These are phyloP conservation scores for Bryum argenteum DNA, from an alignment of 225 moss, liverwort and hornwort species.

Conservation along the genomic window DNA sequence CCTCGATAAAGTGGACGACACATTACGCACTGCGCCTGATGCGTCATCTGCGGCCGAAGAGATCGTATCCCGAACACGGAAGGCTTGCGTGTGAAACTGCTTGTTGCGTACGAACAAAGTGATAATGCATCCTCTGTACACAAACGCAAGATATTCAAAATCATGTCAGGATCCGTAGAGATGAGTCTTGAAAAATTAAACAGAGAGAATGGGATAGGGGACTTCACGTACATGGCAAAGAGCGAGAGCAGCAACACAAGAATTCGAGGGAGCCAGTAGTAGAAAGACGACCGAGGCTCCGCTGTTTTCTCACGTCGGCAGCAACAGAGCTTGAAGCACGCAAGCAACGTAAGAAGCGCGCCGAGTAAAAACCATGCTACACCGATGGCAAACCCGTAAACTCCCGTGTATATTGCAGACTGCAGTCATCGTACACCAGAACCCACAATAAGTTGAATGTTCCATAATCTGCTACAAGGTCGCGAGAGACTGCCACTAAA, in stretches of 20 bases:
- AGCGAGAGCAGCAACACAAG: constrained; percentile 52
- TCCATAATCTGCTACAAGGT: not conserved
- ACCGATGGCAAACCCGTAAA: constrained; percentile 64
- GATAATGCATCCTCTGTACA: constrained; percentile 66
- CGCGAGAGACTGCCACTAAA: too few species aligned
- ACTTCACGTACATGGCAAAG: constrained; percentile 56
- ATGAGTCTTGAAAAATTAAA: too few species aligned
- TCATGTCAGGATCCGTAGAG: too few species aligned
- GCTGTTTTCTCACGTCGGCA: constrained; percentile 32
- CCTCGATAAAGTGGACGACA: constrained; percentile 45
- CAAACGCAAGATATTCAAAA: not conserved
- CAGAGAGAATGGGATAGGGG: not conserved
- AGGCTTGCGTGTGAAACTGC: constrained; percentile 61
- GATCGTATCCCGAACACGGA: constrained; percentile 51
- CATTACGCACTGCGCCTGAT: constrained; percentile 48
- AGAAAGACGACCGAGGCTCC: constrained; percentile 34
- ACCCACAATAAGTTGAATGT: not conserved
- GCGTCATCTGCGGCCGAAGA: constrained; percentile 49
- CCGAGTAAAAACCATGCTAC: constrained; percentile 63
- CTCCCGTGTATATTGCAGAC: constrained; percentile 71
- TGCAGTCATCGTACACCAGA: constrained; percentile 30
- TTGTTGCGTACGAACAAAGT: constrained; percentile 58
- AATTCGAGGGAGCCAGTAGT: constrained; percentile 53
- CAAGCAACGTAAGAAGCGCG: constrained; percentile 39
- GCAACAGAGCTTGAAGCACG: constrained; percentile 59